Evolutionary conservation across 805 yeast genomes (phyloP), one percentile per base, ranked within the genome.

Genomic region (Kodamaea kaohsiungensis): DNA sequence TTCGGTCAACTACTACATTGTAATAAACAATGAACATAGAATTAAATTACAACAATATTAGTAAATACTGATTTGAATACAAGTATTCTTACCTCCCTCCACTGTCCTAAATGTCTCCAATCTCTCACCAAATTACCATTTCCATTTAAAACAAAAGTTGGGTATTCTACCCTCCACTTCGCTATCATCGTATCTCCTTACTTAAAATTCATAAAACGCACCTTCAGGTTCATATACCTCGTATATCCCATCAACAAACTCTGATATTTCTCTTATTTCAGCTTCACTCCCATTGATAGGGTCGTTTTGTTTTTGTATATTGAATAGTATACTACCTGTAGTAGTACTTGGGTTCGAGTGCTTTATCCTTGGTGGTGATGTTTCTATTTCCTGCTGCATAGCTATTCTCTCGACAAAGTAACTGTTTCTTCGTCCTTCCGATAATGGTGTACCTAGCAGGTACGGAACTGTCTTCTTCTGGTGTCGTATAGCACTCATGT

Each of bases 351-450:
- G n/a, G 10, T 7, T 16, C 18, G 42, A 17, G 45, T 12, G 17
- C 25, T 15, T 40, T 12, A 19, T 12, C 45, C 10, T 40, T 7
- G 45, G 19, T 7, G 45, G 25, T 12, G 45, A 40, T 2, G 50
- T 38, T 5, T 33, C 48, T 17, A 50, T 50, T 12, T 73, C 75
- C 61, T 72, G 72, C 59, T 73, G 78, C 68, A 73, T 63, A 27
- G 76, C 76, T 43, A 73, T 73, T 38, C 70, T 58, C 25, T 66
- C 63, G 19, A 72, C 35, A 37, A 43, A 55, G 43, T 51, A 45
- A 39, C 53, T 53, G 27, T 49, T 43, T 17, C 53, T 43, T 46
- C 40, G 48, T n/a, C 39, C 27, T 15, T 35, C 27, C 2, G 47
- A 27, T 33, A 16, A 47, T 9, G 27, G 27, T 15, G 30, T 42